Percentiles rank a stretch among this genome's conserved stretches.
phyloP scores from a whole-genome alignment of 306 rosid genomes.

The Bauhinia variegata region DNA sequence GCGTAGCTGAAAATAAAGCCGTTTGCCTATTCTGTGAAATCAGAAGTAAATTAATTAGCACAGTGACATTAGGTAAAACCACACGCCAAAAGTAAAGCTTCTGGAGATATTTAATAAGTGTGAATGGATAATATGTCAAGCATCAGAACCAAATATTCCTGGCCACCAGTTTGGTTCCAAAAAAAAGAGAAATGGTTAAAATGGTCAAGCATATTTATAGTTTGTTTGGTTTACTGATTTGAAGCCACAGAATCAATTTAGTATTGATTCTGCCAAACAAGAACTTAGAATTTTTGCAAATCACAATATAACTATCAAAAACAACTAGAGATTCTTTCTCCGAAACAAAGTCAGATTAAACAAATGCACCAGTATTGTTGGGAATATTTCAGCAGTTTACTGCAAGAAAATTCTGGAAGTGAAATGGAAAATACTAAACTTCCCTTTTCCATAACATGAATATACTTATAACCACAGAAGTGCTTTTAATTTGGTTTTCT shows the following conservation, averaged over 20 bases:
- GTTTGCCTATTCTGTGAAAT: slow-evolving; percentile 86
- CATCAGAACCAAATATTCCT: slow-evolving; percentile 1
- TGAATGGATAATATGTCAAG: neutral
- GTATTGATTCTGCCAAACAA: no score
- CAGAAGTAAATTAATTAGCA: slow-evolving; percentile 36
- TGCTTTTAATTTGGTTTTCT: neutral
- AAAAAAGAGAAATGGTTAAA: slow-evolving; percentile 20
- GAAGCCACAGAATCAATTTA: no score
- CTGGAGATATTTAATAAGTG: slow-evolving; percentile 11
- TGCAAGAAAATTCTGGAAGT: slow-evolving; percentile 19
- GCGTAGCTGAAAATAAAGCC: slow-evolving; percentile 96
- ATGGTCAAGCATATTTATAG: slow-evolving; percentile 6
- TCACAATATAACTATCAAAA: slow-evolving; percentile 1
- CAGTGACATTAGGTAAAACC: neutral
- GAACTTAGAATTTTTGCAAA: neutral
- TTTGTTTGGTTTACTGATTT: neutral
- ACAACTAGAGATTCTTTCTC: neutral
- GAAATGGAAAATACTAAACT: neutral
- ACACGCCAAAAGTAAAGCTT: slow-evolving; percentile 15
- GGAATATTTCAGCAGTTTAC: neutral
- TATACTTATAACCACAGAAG: neutral
- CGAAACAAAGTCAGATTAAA: neutral
- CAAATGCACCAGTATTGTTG: neutral
- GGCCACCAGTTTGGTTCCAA: neutral
- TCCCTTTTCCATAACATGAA: neutral